Conservation (phyloP, 1,284 basidiomycete species). For the Gastroboletus turbinatus region DNA sequence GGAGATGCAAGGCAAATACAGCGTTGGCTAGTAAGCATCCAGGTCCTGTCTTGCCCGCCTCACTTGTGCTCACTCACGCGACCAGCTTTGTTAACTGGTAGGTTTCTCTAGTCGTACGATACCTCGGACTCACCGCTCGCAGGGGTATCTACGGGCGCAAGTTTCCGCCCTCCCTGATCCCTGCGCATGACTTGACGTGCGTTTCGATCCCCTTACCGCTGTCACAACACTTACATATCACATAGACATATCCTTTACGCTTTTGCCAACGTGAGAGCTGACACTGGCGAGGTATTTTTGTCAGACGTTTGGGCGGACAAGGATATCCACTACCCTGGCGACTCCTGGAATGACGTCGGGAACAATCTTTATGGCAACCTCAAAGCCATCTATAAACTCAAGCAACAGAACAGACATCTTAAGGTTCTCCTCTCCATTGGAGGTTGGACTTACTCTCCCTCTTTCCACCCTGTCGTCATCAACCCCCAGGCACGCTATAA, state of each 20-base stretch:
- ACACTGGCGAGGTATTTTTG: conserved; percentile 82
- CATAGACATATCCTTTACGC: conserved; percentile 80
- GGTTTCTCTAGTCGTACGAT: conserved; percentile 9
- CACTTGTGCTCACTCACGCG: conserved; percentile 5
- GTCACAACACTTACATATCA: conserved; percentile 10
- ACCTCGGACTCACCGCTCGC: conserved; percentile 10
- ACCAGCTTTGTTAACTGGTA: conserved; percentile 77
- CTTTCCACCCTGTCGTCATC: conserved; percentile 75
- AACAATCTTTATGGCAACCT: conserved; percentile 93
- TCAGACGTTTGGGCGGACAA: conserved; percentile 94
- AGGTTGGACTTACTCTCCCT: conserved; percentile 87
- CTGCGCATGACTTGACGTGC: conserved; percentile 81
- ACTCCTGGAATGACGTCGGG: conserved; percentile 86
- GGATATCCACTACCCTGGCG: conserved; percentile 82
- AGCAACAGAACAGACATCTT: conserved; percentile 83
- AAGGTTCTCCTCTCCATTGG: conserved; percentile 88
- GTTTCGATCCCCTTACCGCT: conserved; percentile 30
- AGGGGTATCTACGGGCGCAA: conserved; percentile 97
- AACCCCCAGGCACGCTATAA: conserved; percentile 59
- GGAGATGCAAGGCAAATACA: conserved; percentile 55
- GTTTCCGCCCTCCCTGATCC: conserved; percentile 81
- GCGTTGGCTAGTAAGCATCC: conserved; percentile 72
- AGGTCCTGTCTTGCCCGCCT: conserved; percentile 1
- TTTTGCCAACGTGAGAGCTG: conserved; percentile 84
- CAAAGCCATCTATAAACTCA: conserved; percentile 88